Base-by-base conservation (phyloP, 352 stramenopile species). In the Pythium scleroteichum region DNA sequence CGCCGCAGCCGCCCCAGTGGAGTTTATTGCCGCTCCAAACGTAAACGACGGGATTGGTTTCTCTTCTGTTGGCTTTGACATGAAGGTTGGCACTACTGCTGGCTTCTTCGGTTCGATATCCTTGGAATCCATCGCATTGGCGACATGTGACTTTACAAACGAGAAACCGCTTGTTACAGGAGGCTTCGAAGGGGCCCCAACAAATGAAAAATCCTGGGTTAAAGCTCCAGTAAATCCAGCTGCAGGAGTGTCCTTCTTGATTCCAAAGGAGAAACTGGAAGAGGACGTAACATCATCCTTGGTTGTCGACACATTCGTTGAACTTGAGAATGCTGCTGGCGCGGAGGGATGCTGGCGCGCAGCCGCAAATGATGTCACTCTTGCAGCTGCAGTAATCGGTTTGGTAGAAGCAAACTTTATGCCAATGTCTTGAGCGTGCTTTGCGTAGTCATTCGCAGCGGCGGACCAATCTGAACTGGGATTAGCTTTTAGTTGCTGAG, bases 371-470 rank as follows among this genome's bases (percentile, higher is more conserved):
- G 76, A 62, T 3, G 61, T 45, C 19, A 68, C 14, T 33, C 54
- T 58, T 9, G 48, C 29, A 17, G 68, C 35, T 5, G 49, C 53
- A 9, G 73, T 66, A 50, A 89, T 72, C 16, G 80, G 77, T 56
- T 84, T 90, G 22, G 78, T 85, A 17, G 76, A 70, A 17, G 78
- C 78, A 65, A 89, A 71, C 53, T 90, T 90, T 41, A 59, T 61
- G 4, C 68, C 79, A 32, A 95, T 85, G 29, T 73, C 70, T 35
- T 64, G 54, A 24, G 82, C 86, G 48, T 92, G 81, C 57, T 81
- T 81, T 26, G 91, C 46, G 50, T 95, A 95, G 27, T 95, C 86
- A 74, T 90, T 54, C 19, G 85, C 72, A 19, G 80, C 79, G 0
- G 59, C 68, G 29, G 73, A 74, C 86, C 87, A 95, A 62, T 78